Evolutionary conservation across 75 land plant species (phyloP).

Genomic region (Picea glauca): DNA sequence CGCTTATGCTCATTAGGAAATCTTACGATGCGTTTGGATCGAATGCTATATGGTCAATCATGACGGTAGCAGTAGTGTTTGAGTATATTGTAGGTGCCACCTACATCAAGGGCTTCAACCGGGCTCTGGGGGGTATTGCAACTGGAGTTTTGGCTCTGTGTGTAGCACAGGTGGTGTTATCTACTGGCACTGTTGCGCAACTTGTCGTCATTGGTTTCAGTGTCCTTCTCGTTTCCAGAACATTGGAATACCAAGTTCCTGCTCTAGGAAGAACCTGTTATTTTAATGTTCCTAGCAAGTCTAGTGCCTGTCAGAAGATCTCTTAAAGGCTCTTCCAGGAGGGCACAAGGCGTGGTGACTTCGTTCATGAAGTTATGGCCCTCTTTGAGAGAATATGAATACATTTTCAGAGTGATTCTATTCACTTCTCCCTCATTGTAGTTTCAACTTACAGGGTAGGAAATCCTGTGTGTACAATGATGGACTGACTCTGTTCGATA

Average conservation of each 20-base stretch:
- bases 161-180: constrained; percentile 33
- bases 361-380: constrained; percentile 56
- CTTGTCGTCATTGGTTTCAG: constrained; percentile 55
- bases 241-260: too few relatives aligned
- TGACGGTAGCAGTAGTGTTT: constrained; percentile 70
- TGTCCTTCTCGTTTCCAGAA: constrained; percentile 50
- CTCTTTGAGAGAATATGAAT: constrained; percentile 47
- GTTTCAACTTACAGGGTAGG: too few relatives aligned
- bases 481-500: too few relatives aligned
- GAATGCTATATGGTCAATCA: constrained; percentile 60
- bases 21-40: constrained; percentile 49
- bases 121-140: constrained; percentile 55
- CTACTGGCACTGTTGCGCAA: constrained; percentile 28
- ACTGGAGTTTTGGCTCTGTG: constrained; percentile 51
- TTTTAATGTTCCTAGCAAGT: too few relatives aligned
- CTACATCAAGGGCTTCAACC: constrained; percentile 51
- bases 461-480: too few relatives aligned
- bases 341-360: constrained; percentile 35
- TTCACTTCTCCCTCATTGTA: too few relatives aligned
- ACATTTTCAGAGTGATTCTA: constrained; percentile 49
- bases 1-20: constrained; percentile 34
- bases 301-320: too few relatives aligned
- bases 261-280: too few relatives aligned
- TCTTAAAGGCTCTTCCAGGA: too few relatives aligned
- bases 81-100: constrained; percentile 73